A percentile compares a stretch with the other conserved stretches of the same genome.
phyloP scores from a whole-genome alignment of 1,139 yeast species.

The Diutina catenulata region DNA sequence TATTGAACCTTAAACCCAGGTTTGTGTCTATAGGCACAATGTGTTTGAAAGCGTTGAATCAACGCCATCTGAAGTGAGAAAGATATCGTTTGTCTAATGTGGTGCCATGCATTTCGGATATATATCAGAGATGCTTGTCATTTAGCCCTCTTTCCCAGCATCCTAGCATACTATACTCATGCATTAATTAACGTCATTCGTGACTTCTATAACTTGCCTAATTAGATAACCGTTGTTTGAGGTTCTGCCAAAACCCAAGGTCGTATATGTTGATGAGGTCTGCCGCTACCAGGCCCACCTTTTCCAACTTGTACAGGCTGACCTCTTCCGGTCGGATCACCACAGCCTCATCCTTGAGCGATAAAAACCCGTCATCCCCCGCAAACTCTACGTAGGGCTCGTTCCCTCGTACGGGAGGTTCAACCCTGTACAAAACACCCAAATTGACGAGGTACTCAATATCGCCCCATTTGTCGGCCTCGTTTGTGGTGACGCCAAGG shows the following conservation, averaged over 20 bases:
- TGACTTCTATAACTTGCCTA: too few relatives aligned
- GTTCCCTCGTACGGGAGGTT: neutral
- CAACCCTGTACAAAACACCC: slow-evolving; percentile 15
- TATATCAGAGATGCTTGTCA: too few relatives aligned
- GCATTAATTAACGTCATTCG: too few relatives aligned
- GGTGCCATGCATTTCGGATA: too few relatives aligned
- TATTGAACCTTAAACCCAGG: too few relatives aligned
- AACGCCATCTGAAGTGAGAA: too few relatives aligned
- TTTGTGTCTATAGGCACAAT: too few relatives aligned
- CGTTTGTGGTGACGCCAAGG: slow-evolving; percentile 88
- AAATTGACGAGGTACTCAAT: slow-evolving; percentile 46
- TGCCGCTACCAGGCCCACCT: slow-evolving; percentile 24
- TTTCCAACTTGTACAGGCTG: slow-evolving; percentile 11
- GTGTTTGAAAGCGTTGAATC: too few relatives aligned
- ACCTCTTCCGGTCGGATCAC: neutral
- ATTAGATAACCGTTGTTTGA: slow-evolving; percentile 12
- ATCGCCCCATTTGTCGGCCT: slow-evolving; percentile 72
- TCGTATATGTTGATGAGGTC: slow-evolving; percentile 61
- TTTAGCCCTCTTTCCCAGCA: too few relatives aligned
- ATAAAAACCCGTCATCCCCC: neutral
- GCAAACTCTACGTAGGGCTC: slow-evolving; percentile 3
- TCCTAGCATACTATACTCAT: too few relatives aligned
- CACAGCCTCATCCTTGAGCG: slow-evolving; percentile 1
- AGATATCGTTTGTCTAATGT: too few relatives aligned
- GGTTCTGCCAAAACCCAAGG: slow-evolving; percentile 42